phyloP scores from a whole-genome alignment of 345 rosid genomes.

The Dipteronia dyeriana region DNA sequence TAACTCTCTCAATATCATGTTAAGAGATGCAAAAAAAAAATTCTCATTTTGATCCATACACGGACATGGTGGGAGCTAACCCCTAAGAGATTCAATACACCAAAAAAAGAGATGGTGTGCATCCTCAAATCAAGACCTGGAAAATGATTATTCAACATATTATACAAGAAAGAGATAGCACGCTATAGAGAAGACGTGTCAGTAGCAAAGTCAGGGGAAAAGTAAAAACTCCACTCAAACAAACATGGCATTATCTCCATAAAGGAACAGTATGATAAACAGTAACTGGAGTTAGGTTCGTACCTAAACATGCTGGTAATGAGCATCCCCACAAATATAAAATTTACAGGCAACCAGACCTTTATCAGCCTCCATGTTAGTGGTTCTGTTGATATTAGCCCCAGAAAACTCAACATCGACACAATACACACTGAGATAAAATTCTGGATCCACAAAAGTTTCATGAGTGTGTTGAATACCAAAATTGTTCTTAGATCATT shows the following conservation, averaged over 20 bases:
- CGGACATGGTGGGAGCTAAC: background rate
- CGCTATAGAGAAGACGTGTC: background rate
- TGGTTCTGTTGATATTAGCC: slow-evolving; percentile 83
- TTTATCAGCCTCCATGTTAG: slow-evolving; percentile 78
- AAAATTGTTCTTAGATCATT: background rate
- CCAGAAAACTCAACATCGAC: slow-evolving; percentile 59
- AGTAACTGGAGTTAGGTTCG: slow-evolving; percentile 16
- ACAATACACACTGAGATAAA: slow-evolving; percentile 86
- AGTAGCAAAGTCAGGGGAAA: background rate
- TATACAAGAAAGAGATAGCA: slow-evolving; percentile 4
- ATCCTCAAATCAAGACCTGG: background rate
- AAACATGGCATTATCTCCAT: background rate
- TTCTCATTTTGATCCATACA: too few species aligned
- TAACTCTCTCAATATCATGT: background rate
- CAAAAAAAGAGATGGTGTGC: background rate
- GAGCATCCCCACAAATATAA: slow-evolving; percentile 97
- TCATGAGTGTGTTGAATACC: slow-evolving; percentile 15
- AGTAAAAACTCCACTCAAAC: background rate
- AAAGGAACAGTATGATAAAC: slow-evolving; percentile 6
- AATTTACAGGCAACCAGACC: slow-evolving; percentile 96
- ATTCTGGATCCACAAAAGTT: slow-evolving; percentile 62
- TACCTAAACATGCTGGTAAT: slow-evolving; percentile 99
- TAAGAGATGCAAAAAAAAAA: slow-evolving; percentile 3
- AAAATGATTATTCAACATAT: background rate
- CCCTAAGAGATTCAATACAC: background rate